Evolutionary conservation across 331 rosid species (phyloP), one percentile per base, ranked within the genome.

Genomic region (Rhamnella rubrinervis): DNA sequence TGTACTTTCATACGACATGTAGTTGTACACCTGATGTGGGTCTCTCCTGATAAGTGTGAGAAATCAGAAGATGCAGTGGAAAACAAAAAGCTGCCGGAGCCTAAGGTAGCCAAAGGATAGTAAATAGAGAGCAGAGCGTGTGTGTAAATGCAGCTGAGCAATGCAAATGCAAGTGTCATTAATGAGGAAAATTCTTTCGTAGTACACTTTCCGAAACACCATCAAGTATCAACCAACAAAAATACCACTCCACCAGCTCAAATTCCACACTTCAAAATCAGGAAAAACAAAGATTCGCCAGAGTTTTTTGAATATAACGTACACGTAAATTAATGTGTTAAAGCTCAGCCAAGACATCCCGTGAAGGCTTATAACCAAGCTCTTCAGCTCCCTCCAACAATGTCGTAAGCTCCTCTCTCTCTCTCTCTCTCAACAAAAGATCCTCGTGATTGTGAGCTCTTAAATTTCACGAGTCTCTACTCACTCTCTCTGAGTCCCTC

Each of bases 391-490:
- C 83, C 86, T 68, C 81, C 68, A 64, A 62, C 31, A 37, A 65
- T 26, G 78, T 68, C 23, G 25, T 50, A 70, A 11, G 65, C 19
- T 61, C 59, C 52, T 59, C 64, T 25, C 64, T 59, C 58, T 67
- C n/a, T 68, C 85, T 46, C 79, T 74, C 85, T 65, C 75, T 50
- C 76, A 78, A 81, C 88, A 77, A 81, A 78, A 64, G 90, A 87
- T 84, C 88, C 98, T 82, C 95, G 96, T 92, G 99, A 95, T 82
- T 89, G 65, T 86, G 98, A 91, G 98, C 98, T 87, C 96, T 84
- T 81, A 49, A 47, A 67, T 78, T 79, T 90, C 97, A 93, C 97
- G 95, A 87, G 98, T 85, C 82, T 88, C 88, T 85, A 83, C 82
- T 82, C 79, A 74, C 53, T 68, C 19, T 52, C 75, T 80, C 81